A percentile compares a stretch with the other conserved stretches of the same genome.
Evolutionary conservation across 768 basidiomycete genomes (phyloP).

Genomic region (Baorangia bicolor): DNA sequence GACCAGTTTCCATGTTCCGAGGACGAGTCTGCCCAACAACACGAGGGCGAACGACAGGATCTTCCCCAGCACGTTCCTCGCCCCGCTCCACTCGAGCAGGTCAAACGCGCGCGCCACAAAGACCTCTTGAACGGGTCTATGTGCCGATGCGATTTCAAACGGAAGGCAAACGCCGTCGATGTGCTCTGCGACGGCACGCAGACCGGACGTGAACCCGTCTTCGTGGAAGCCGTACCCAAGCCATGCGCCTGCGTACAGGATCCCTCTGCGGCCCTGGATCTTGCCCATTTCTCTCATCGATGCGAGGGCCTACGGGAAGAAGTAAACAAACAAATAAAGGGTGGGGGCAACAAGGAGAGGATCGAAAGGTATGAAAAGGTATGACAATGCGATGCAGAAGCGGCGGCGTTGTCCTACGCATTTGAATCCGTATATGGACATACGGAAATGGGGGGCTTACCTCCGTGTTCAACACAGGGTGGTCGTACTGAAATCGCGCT

Average conservation of each 20-base stretch:
- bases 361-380: neutral
- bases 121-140: conserved; percentile 24
- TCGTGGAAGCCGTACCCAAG: conserved; percentile 81
- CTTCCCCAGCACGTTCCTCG: conserved; percentile 32
- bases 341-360: neutral
- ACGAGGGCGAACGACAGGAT: conserved; percentile 17
- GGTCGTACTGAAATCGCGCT: conserved; percentile 62
- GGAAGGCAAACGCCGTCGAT: conserved; percentile 36
- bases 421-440: neutral
- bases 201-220: conserved; percentile 61
- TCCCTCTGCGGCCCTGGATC: conserved; percentile 62
- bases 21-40: conserved; percentile 1
- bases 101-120: conserved; percentile 38
- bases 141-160: conserved; percentile 44
- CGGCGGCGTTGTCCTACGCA: neutral
- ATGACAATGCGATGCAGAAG: neutral
- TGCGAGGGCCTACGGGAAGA: conserved; percentile 42
- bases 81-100: conserved; percentile 37
- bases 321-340: neutral
- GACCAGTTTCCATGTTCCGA: neutral
- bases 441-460: conserved; percentile 31
- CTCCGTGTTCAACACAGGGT: conserved; percentile 60
- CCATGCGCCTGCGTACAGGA: conserved; percentile 71
- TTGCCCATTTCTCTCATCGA: conserved; percentile 51
- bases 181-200: conserved; percentile 34